Percentiles rank a stretch among this genome's conserved stretches.
Evolutionary conservation across 345 rosid genomes (phyloP).

Genomic region (Syzygium oleosum): DNA sequence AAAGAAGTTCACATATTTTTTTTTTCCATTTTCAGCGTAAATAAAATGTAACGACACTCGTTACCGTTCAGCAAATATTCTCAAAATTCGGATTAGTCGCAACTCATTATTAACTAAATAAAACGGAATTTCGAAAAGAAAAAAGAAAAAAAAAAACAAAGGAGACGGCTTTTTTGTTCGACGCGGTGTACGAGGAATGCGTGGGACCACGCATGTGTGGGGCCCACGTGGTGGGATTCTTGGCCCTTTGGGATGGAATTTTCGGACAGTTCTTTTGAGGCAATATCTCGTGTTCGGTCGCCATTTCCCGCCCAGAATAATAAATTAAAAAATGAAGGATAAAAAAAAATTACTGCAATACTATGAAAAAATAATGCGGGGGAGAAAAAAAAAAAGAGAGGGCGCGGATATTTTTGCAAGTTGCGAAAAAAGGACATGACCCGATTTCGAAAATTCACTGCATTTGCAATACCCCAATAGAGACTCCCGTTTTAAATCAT

Average conservation of each 20-base stretch:
- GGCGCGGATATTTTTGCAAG: background rate
- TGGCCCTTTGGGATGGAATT: background rate
- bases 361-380: background rate
- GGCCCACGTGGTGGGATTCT: background rate
- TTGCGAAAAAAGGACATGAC: background rate
- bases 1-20: no score
- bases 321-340: background rate
- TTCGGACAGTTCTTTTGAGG: background rate
- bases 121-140: background rate
- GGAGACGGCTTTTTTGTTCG: background rate
- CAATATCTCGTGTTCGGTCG: background rate
- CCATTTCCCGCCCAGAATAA: background rate
- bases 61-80: background rate
- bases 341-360: background rate
- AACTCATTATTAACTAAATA: background rate
- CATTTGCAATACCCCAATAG: background rate
- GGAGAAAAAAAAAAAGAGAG: background rate
- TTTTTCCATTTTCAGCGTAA: background rate
- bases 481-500: background rate
- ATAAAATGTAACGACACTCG: background rate
- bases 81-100: background rate
- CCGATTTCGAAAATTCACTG: background rate
- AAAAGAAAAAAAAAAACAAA: background rate
- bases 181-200: constrained; percentile 2
- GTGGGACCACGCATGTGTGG: background rate